A percentile compares a stretch with the other conserved stretches of the same genome.
These are phyloP conservation scores for Aspergillus aculeatinus DNA, from an alignment of 2,329 filamentous ascomycete species.

Conservation along the genomic window DNA sequence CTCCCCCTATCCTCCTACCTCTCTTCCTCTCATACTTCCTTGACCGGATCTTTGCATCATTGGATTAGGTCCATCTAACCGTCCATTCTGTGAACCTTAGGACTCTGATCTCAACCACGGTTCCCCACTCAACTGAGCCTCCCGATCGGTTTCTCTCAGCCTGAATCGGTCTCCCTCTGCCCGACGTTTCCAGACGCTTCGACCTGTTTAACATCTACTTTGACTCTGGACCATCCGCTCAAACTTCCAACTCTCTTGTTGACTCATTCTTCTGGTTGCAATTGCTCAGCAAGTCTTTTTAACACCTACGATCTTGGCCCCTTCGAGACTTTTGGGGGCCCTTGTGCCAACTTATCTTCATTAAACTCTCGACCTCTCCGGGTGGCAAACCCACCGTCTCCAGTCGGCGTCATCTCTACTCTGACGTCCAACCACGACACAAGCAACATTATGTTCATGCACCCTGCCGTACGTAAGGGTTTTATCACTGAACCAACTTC, in stretches of 20 bases:
- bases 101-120: slow-evolving; percentile 4
- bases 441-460: slow-evolving; percentile 41
- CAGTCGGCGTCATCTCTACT: slow-evolving; percentile 20
- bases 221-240: slow-evolving; percentile 12
- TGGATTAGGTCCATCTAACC: slow-evolving; percentile 13
- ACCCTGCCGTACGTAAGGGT: slow-evolving; percentile 43
- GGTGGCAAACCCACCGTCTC: slow-evolving; percentile 29
- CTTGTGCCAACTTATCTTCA: slow-evolving; percentile 26
- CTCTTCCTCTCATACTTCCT: background rate
- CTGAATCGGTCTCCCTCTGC: slow-evolving; percentile 1
- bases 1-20: background rate
- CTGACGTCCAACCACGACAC: slow-evolving; percentile 28
- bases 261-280: slow-evolving; percentile 1
- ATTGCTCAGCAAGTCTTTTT: background rate
- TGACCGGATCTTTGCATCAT: slow-evolving; percentile 2
- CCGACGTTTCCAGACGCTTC: slow-evolving; percentile 33
- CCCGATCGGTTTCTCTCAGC: background rate
- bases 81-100: slow-evolving; percentile 7
- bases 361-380: slow-evolving; percentile 29
- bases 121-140: slow-evolving; percentile 5
- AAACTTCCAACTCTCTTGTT: background rate
- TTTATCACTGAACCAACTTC: slow-evolving; percentile 40
- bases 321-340: slow-evolving; percentile 24
- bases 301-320: slow-evolving; percentile 17
- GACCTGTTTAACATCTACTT: slow-evolving; percentile 5